These are phyloP conservation scores for Amniculicola lignicola DNA, from an alignment of 495 filamentous ascomycete genomes.

Conservation along the genomic window DNA sequence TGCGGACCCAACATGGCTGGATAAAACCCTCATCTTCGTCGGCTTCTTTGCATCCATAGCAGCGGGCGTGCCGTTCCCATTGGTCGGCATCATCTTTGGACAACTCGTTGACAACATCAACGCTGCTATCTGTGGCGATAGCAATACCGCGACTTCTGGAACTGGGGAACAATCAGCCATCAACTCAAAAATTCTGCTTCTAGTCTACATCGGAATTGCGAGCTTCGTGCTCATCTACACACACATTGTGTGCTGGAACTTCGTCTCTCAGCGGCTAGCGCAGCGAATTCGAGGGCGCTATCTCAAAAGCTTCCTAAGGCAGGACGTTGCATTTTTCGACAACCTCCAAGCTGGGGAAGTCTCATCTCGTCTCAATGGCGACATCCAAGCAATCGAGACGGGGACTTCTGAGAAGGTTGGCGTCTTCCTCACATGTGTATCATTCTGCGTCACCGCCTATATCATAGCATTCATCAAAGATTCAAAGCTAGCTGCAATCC, in stretches of 20 bases:
- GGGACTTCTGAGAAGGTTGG: constrained; percentile 45
- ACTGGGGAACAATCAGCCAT: constrained; percentile 45
- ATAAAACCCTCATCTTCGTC: constrained; percentile 49
- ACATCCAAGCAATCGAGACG: constrained; percentile 58
- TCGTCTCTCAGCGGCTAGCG: constrained; percentile 59
- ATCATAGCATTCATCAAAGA: constrained; percentile 39
- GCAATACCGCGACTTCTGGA: constrained; percentile 26
- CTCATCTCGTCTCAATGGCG: constrained; percentile 81
- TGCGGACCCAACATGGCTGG: constrained; percentile 43
- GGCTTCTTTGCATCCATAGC: constrained; percentile 56
- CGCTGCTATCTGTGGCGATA: constrained; percentile 49
- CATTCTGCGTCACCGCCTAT: constrained; percentile 40
- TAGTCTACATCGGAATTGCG: constrained; percentile 63
- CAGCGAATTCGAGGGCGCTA: constrained; percentile 72
- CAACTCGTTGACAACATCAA: constrained; percentile 66
- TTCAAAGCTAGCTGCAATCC: constrained; percentile 54
- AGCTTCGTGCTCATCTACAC: constrained; percentile 60
- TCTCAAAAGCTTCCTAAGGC: constrained; percentile 72
- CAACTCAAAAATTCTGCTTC: constrained; percentile 57
- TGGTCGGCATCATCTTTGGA: constrained; percentile 67
- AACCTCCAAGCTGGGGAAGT: constrained; percentile 88
- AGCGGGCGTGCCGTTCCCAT: constrained; percentile 64
- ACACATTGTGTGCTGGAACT: constrained; percentile 56
- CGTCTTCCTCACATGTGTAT: constrained; percentile 36
- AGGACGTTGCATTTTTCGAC: constrained; percentile 92